Base-by-base conservation (phyloP, 2,329 filamentous ascomycete species). In the Diaporthe destruens region DNA sequence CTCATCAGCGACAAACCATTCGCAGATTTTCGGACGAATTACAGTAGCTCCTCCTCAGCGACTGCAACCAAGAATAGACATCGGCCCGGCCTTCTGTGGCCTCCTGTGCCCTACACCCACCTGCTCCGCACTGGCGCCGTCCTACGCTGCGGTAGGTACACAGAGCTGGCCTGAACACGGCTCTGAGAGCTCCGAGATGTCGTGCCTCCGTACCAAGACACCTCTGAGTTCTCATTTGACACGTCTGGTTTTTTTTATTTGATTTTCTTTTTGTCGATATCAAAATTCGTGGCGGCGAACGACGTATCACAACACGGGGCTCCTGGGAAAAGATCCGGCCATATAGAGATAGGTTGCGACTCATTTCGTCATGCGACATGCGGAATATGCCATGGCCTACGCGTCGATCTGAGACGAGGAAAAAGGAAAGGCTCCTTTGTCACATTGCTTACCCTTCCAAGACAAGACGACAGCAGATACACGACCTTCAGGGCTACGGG, bases 1-100 rank as follows among this genome's bases (percentile, higher is more conserved):
- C 39, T 47, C 56, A 29, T 72, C 56, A 61, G 70, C 72, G 70
- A 72, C 56, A 55, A 56, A 42, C 53, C 68, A 70, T 71, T 66
- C 53, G 71, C 71, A 44, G 36, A 39, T 53, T 53, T 56, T 42
- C 32, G 39, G 69, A 68, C 69, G 72, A 73, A 71, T 73, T 42
- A 51, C 39, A 73, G 69, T 29, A 3, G 29, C 16, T 39, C 51
- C 16, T n/a, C 49, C 25, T 29, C 47, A 53, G 55, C 12, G 7
- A 55, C 42, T 66, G 47, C 69, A 59, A 57, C 72, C 72, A 67
- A 71, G 57, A 71, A 73, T 71, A 73, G 68, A 73, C 25, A 59
- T 71, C 56, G 57, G 57, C 53, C 57, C 67, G 67, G 71, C 67
- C 57, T 71, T 57, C 39, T 57, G 71, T 67, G 63, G 42, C 57